Evolutionary conservation across 2,329 filamentous ascomycete genomes (phyloP).

Genomic region (Claviceps monticola): DNA sequence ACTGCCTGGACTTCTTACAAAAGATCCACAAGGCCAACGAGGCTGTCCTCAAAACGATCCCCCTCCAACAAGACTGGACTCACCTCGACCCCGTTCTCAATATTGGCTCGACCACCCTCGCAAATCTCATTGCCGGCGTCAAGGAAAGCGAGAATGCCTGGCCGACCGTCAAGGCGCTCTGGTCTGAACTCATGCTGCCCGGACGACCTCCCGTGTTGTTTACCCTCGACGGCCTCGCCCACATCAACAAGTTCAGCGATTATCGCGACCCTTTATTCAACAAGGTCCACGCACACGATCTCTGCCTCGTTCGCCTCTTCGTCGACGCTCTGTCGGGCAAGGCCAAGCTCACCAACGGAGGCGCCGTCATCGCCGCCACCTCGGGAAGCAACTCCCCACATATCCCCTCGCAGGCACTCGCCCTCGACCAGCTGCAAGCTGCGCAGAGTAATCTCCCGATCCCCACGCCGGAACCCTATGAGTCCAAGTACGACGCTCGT

Average conservation of each 20-base stretch:
- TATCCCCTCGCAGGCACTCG: conserved; percentile 54
- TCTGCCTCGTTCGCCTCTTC: conserved; percentile 64
- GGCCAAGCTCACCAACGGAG: conserved; percentile 52
- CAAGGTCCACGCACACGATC: conserved; percentile 73
- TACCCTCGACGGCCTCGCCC: conserved; percentile 62
- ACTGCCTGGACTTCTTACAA: conserved; percentile 60
- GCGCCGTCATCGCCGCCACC: conserved; percentile 62
- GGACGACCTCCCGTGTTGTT: conserved; percentile 51
- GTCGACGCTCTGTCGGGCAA: conserved; percentile 54
- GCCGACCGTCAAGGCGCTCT: conserved; percentile 68
- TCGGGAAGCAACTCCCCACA: conserved; percentile 56
- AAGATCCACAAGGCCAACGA: conserved; percentile 62
- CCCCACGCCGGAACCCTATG: conserved; percentile 37
- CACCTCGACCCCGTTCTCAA: conserved; percentile 25
- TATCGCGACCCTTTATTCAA: conserved; percentile 62
- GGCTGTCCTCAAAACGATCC: conserved; percentile 40
- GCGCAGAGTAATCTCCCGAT: conserved; percentile 21
- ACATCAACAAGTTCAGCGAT: conserved; percentile 64
- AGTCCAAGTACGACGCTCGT: conserved; percentile 41
- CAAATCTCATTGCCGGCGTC: conserved; percentile 54
- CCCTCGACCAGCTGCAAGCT: conserved; percentile 43
- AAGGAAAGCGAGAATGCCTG: conserved; percentile 67
- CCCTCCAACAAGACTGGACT: conserved; percentile 30
- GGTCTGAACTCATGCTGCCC: conserved; percentile 56
- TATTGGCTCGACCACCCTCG: conserved; percentile 47